Percentiles rank a stretch among this genome's conserved stretches.
These are phyloP conservation scores for Pleurotus tuoliensis DNA, from an alignment of 768 basidiomycete genomes.

Conservation along the genomic window DNA sequence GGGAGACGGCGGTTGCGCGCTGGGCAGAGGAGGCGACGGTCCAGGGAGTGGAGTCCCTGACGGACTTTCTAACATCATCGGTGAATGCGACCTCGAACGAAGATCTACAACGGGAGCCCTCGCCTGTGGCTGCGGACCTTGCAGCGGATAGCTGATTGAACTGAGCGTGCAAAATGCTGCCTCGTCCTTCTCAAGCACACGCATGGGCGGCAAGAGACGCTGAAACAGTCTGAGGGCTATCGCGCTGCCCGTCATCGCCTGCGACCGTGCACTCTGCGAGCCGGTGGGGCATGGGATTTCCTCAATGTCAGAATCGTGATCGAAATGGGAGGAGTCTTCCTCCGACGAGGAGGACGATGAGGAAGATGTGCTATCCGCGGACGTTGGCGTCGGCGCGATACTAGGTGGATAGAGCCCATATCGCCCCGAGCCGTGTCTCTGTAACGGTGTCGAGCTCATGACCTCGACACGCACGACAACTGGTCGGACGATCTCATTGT, in stretches of 20 bases:
- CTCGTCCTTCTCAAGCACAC: too few species aligned
- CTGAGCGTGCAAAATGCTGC: too few species aligned
- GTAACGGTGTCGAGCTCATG: background rate
- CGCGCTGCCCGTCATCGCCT: constrained; percentile 14
- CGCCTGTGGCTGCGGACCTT: too few species aligned
- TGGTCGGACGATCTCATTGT: constrained; percentile 57
- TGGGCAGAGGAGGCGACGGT: too few species aligned
- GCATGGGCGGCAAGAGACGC: constrained; percentile 1
- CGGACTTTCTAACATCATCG: constrained; percentile 45
- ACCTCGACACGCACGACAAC: constrained; percentile 60
- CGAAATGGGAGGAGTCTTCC: constrained; percentile 29
- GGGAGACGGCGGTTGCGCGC: too few species aligned
- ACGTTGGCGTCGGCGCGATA: constrained; percentile 36
- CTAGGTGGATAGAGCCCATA: constrained; percentile 50
- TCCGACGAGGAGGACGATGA: too few species aligned
- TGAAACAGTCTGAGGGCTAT: constrained; percentile 12
- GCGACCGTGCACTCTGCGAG: constrained; percentile 16
- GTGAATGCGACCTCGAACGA: constrained; percentile 38
- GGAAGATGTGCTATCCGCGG: constrained; percentile 30
- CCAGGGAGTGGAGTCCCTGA: constrained; percentile 14
- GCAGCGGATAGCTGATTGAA: too few species aligned
- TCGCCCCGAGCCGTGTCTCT: constrained; percentile 40
- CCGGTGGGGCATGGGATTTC: constrained; percentile 34
- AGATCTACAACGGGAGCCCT: constrained; percentile 10
- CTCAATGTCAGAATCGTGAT: constrained; percentile 52